Evolutionary conservation across 1,284 basidiomycete species (phyloP), one percentile per base, ranked within the genome.

Genomic region (Melampsora larici-populina): DNA sequence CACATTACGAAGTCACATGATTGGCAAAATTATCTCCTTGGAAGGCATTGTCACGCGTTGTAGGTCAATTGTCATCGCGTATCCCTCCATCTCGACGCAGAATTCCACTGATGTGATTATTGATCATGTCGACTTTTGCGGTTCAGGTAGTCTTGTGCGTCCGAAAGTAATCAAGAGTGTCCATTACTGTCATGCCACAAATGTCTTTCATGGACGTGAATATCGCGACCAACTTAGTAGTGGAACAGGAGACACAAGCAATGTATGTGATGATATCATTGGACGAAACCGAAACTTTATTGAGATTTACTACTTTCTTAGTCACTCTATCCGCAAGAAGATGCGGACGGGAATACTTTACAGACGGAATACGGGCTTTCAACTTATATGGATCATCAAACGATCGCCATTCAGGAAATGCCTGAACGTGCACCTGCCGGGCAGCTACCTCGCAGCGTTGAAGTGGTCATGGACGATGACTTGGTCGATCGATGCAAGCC

Each of bases 351-450:
- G 1, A 89, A 91, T 82, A 86, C 89, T 7, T 86, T 99, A 66
- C 89, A 94, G 82, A 97, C 92, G 82, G 97, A 99, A 86, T 99
- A 90, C 83, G 97, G 97, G 15, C 87, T 91, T 79, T 94, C 92
- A 82, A 89, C 91, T 6, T 99, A 97, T 87, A 88, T 93, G 78
- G 97, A 99, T 85, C 93, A 98, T 85, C 97, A 99, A 85, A 90
- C 93, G 80, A 93, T 99, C 83, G 94, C 91, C 83, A 97, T 99
- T 79, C 97, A 99, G 85, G 97, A 99, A 84, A 99, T 99, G 96
- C 97, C 97, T 0, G 97, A 99, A 85, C 89, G 96, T 18, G 95
- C 97, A 9, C 97, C 97, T 24, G 91, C 97, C 26, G 97, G 97
- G 36, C 96, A 99, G 85, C 87, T 99, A 63, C 97, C 97, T 60